Evolutionary conservation across 768 basidiomycete genomes (phyloP), one percentile per base, ranked within the genome.

Genomic region (Suillus paluster): DNA sequence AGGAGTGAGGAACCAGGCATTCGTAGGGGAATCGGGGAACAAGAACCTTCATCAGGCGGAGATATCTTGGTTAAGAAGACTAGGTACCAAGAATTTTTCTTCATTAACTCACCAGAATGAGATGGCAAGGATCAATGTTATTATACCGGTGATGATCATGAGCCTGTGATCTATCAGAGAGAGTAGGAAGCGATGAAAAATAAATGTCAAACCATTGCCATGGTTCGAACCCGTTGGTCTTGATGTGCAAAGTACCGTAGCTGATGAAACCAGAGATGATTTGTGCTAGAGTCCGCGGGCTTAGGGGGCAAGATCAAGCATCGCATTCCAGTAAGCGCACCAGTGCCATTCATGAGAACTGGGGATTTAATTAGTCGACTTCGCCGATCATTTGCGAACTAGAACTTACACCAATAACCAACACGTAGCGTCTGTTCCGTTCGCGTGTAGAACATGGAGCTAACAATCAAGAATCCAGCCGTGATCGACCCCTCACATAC

Each of bases 331-430:
- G n/a, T 25, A 41, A 27, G 38, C 75, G 49, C 65, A 86, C 86
- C 86, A 59, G 84, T 85, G 10, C 87, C 87, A 57, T 88, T 88
- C 87, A 88, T 89, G 45, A 89, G 72, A 67, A 88, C 87, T 86
- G n/a, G 19, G 42, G 5, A 33, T 19, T 23, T 19, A 23, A 14
- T 59, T 44, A 44, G 54, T 30, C 12, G 8, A 19, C 12, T n/a
- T 21, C 30, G 23, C 12, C 25, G 11, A 60, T 27, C n/a, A 14
- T 10, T 38, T 36, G 48, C 5, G 38, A n/a, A 60, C 8, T 2
- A 8, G 4, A 11, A 76, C 86, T 71, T 68, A 89, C 87, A 88
- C 86, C 87, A 89, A 68, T 87, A 89, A 2, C 88, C 88, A 44
- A 89, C 85, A 23, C 88, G 76, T 53, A 82, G 64, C 0, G 86